These are phyloP conservation scores for Pholiota microspora DNA, from an alignment of 768 basidiomycete species.

Conservation along the genomic window DNA sequence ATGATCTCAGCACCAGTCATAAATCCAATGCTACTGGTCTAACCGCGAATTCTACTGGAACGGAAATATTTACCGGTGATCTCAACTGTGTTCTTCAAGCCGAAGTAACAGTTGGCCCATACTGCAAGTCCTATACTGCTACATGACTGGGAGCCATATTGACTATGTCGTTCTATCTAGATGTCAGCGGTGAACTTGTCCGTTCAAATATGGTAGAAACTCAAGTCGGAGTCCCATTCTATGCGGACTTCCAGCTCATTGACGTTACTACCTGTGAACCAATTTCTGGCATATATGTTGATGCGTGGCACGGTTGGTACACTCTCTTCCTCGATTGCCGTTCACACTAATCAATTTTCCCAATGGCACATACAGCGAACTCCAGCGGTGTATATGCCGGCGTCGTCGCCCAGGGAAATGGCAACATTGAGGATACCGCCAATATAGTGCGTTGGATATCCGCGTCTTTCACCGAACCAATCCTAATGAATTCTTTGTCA, in stretches of 20 bases:
- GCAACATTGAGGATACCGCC: not conserved
- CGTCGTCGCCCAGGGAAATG: constrained; percentile 4
- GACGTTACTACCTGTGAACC: constrained; percentile 10
- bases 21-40: constrained; percentile 11
- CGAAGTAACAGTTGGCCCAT: constrained; percentile 11
- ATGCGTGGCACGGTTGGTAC: constrained; percentile 9
- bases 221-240: constrained; percentile 8
- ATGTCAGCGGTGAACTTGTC: constrained; percentile 9
- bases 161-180: not conserved
- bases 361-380: constrained; percentile 8
- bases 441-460: constrained; percentile 9
- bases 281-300: not conserved
- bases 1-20: constrained; percentile 7
- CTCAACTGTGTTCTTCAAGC: constrained; percentile 10
- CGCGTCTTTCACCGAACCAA: too few species aligned
- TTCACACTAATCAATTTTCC: too few species aligned
- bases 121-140: constrained; percentile 2
- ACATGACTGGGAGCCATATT: too few species aligned
- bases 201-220: constrained; percentile 7
- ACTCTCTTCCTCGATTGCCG: not conserved
- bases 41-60: not conserved
- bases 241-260: constrained; percentile 4
- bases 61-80: constrained; percentile 10
- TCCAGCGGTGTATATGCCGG: constrained; percentile 12
- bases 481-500: too few species aligned